Evolutionary conservation across 2,329 filamentous ascomycete genomes (phyloP), one percentile per base, ranked within the genome.

Genomic region (Calycina marina): DNA sequence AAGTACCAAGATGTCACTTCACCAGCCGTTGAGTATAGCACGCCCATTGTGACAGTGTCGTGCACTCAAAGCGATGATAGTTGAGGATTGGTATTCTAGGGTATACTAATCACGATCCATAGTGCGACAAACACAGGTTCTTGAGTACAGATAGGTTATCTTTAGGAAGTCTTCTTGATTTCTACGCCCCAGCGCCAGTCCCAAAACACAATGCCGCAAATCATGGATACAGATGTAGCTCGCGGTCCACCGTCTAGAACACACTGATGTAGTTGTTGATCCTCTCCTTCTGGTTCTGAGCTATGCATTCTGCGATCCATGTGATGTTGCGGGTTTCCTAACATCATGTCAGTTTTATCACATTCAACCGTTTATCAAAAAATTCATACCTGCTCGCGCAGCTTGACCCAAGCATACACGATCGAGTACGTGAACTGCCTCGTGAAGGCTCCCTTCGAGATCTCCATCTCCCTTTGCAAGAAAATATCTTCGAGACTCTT

Each of bases 291-390:
- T 98, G 90, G 65, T 93, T 94, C 62, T 98, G 90, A 35, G 90
- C 90, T 69, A 98, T 98, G 62, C 90, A 98, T 60, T 98, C 90
- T 14, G 90, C 80, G 57, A 98, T 98, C 90, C 90, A 98, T 31
- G 90, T 96, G 52, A 98, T 93, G 60, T 98, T 98, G 44, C 90
- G 81, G 50, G 96, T 94, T 79, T 98, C 90, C 86, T 96, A 40
- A 13, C 20, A 3, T 13, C 4, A 25, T 15, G 49, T 66, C 49
- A 61, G 53, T 34, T 32, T 25, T 14, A 15, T 5, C n/a, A 12
- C n/a, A 4, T 9, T 16, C n/a, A 28, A 12, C 18, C 25, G 11
- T 4, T 20, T 10, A 13, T 13, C 30, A 24, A 15, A 2, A 25
- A 22, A 55, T n/a, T n/a, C 76, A 56, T 60, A 93, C 88, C 75